Conservation (phyloP, 2,329 filamentous ascomycete species). For the Colletotrichum sidae region DNA sequence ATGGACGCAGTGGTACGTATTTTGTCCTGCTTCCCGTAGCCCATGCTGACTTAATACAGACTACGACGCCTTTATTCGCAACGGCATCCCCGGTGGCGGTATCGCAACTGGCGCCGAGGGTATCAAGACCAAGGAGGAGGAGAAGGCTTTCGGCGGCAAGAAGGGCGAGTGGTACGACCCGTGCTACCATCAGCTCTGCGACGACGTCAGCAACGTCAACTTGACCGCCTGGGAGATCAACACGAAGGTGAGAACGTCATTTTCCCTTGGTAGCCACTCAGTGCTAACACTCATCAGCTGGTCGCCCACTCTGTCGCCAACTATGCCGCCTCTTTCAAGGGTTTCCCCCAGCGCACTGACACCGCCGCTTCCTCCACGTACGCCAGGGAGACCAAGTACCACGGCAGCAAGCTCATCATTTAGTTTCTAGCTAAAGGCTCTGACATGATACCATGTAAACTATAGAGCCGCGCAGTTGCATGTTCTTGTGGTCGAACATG, state of each 20-base stretch:
- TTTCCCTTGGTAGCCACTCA: neutral
- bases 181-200: constrained; percentile 73
- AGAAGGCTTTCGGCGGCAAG: constrained; percentile 75
- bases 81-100: constrained; percentile 79
- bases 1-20: constrained; percentile 69
- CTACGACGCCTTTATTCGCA: constrained; percentile 80
- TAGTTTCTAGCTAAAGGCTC: constrained; percentile 39
- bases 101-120: constrained; percentile 83
- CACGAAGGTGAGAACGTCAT: constrained; percentile 60
- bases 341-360: constrained; percentile 67
- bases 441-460: no score
- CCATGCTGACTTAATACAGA: constrained; percentile 53
- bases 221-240: constrained; percentile 71
- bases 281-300: constrained; percentile 53
- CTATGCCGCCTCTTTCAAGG: constrained; percentile 73
- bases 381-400: constrained; percentile 58
- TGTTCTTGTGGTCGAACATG: no score
- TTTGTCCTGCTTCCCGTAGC: no score
- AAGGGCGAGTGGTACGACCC: constrained; percentile 71
- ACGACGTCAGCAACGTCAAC: constrained; percentile 69
- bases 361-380: constrained; percentile 45
- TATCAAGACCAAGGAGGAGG: constrained; percentile 77
- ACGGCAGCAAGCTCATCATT: constrained; percentile 59
- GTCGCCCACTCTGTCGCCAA: constrained; percentile 81
- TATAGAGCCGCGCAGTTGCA: no score